Evolutionary conservation across 768 basidiomycete genomes (phyloP), one percentile per base, ranked within the genome.

Genomic region (Favolaschia claudopus): DNA sequence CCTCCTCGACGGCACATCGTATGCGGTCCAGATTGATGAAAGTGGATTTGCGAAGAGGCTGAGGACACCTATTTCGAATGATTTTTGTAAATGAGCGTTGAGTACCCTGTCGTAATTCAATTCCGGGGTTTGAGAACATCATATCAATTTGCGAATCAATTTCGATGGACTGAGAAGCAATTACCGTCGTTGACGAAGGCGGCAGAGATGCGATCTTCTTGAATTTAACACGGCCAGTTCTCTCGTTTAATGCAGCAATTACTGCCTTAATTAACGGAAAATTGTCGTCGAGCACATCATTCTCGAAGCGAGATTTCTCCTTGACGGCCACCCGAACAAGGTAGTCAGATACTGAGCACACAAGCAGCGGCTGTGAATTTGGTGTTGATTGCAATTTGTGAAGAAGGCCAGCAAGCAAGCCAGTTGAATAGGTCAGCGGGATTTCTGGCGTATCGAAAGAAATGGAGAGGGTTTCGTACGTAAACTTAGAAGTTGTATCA

Each of bases 21-120:
- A 42, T 48, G 12, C 55, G 45, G 15, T 57, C 55, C 2, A 57
- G 28, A 42, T 57, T 57, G 1, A 57, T 12, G 10, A 48, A 47
- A 13, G 55, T 38, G 1, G 28, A 40, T 33, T 49, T 47, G 1
- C 46, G 45, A 1, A 15, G 8, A 7, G 55, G 44, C 34, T n/a
- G 27, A 6, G 27, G 17, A 5, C 29, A 27, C 17, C 27, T 34
- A 1, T 8, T 40, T 24, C 24, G 25, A 25, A 57, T 37, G n/a
- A 47, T 47, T 24, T 48, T 39, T 7, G 45, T 47, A 22, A 57
- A 57, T 12, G 25, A 15, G 27, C 53, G 20, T 24, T 55, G 53
- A 1, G 45, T 39, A 14, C 55, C 55, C 8, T 12, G 20, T 7
- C 29, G 24, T 10, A 56, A 15, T 2, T 17, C 24, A 3, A 57